Conservation (phyloP, 179 eudicot genomes). For the Beta lomatogona region DNA sequence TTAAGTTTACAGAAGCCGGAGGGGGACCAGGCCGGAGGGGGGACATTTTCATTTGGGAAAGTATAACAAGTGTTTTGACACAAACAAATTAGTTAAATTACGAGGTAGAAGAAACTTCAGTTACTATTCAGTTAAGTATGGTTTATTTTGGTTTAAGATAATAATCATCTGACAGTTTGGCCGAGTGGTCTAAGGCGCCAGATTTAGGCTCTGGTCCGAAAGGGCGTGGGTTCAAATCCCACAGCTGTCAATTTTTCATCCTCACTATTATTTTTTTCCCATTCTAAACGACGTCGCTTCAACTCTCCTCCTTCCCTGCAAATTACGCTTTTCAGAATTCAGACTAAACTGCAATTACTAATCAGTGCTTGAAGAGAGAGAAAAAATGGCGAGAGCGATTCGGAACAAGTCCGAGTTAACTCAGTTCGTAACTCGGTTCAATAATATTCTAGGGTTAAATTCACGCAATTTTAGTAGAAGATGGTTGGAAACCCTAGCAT, state of each 20-base stretch:
- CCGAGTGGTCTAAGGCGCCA: constrained; percentile 99
- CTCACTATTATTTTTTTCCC: background rate
- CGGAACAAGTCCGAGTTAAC: constrained; percentile 40
- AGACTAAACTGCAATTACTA: too few relatives aligned
- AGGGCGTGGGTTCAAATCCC: constrained; percentile 99
- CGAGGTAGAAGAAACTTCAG: too few relatives aligned
- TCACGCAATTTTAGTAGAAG: constrained; percentile 16
- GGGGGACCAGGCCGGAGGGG: too few relatives aligned
- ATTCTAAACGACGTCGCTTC: background rate
- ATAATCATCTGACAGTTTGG: constrained; percentile 56
- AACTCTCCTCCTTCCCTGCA: background rate
- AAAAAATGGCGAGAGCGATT: constrained; percentile 39
- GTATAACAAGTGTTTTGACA: too few relatives aligned
- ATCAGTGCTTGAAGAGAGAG: background rate
- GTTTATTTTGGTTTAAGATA: too few relatives aligned
- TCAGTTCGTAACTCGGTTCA: constrained; percentile 31
- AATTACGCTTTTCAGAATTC: too few relatives aligned
- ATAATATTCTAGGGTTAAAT: constrained; percentile 5
- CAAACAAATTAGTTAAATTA: too few relatives aligned
- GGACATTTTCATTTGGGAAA: too few relatives aligned
- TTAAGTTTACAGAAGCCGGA: too few relatives aligned
- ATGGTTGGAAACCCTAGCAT: constrained; percentile 56
- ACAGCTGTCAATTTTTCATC: constrained; percentile 59
- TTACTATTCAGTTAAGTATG: too few relatives aligned
- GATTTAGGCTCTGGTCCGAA: constrained; percentile 98